Evolutionary conservation across 371 early-diverging fungal species (phyloP), one percentile per base, ranked within the genome.

Genomic region (Polyrhizophydium stewartii): DNA sequence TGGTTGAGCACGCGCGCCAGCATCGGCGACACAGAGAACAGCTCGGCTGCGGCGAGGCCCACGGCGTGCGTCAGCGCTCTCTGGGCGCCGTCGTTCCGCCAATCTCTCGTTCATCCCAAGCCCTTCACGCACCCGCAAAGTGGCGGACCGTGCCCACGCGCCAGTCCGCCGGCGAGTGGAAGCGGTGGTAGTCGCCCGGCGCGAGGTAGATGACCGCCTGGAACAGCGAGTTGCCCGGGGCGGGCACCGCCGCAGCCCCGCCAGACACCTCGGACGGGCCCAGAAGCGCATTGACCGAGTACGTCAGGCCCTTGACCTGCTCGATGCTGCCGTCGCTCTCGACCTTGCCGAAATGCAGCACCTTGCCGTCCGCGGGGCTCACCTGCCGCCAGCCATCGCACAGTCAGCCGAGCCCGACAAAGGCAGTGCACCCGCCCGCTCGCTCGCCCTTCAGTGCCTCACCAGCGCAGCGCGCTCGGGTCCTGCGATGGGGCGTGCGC

Each of bases 151-250:
- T 79, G 60, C 90, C 81, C 21, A 94, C 92, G 10, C 86, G 87
- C 96, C 96, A 97, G 70, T 92, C 90, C 2, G 90, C 85, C 33
- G 98, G 98, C 24, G 97, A 93, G 62, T 98, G 98, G 87, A 95
- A 98, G 21, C 96, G 86, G 74, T 98, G 98, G 75, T 98, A 98
- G 68, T 97, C 97, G 0, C 98, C 98, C 1, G 98, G 98, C 0
- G 96, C 94, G 51, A 98, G 75, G 68, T 98, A 98, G 21, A 98
- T 86, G 12, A 96, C 96, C 65, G 87, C 86, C 65, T 88, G 95
- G 67, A 83, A 94, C 50, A 97, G 78, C 16, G 75, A 73, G 64
- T 93, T 85, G 55, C 89, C 89, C 7, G 53, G 35, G 6, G 35
- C 24, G 19, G 27, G 10, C 27, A 5, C 21, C 40, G 83, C 55